Evolutionary conservation across 352 stramenopile species (phyloP).

Genomic region (Pythium brachiatum): DNA sequence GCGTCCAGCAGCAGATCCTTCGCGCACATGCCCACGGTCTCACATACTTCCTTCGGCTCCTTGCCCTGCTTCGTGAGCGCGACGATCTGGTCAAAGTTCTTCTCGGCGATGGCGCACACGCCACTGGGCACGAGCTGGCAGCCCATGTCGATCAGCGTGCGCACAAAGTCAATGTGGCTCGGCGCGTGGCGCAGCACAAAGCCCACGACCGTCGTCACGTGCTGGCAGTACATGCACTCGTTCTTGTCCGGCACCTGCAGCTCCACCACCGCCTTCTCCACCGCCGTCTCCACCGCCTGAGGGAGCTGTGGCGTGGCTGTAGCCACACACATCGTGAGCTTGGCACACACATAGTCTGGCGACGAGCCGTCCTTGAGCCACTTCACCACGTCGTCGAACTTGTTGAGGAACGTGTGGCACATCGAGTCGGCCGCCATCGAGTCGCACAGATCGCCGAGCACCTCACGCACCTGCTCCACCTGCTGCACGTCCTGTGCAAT

Average conservation of each 20-base stretch:
- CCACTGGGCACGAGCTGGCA: constrained; percentile 40
- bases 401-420: constrained; percentile 77
- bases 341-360: constrained; percentile 53
- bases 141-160: constrained; percentile 36
- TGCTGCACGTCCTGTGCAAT: constrained; percentile 54
- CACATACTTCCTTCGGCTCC: constrained; percentile 44
- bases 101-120: constrained; percentile 47
- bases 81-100: constrained; percentile 64
- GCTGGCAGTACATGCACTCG: constrained; percentile 51
- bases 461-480: constrained; percentile 63
- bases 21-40: constrained; percentile 37
- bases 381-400: constrained; percentile 72
- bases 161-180: constrained; percentile 40
- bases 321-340: constrained; percentile 55
- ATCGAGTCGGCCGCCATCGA: constrained; percentile 66
- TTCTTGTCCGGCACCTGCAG: constrained; percentile 11
- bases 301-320: background rate
- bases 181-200: constrained; percentile 39
- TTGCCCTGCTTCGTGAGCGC: constrained; percentile 47
- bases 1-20: constrained; percentile 5
- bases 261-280: background rate
- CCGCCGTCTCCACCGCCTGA: constrained; percentile 6
- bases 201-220: constrained; percentile 37
- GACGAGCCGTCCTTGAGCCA: constrained; percentile 75
- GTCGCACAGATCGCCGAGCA: constrained; percentile 76